phyloP scores from a whole-genome alignment of 2,329 filamentous ascomycete genomes.

The Talaromyces sp. region DNA sequence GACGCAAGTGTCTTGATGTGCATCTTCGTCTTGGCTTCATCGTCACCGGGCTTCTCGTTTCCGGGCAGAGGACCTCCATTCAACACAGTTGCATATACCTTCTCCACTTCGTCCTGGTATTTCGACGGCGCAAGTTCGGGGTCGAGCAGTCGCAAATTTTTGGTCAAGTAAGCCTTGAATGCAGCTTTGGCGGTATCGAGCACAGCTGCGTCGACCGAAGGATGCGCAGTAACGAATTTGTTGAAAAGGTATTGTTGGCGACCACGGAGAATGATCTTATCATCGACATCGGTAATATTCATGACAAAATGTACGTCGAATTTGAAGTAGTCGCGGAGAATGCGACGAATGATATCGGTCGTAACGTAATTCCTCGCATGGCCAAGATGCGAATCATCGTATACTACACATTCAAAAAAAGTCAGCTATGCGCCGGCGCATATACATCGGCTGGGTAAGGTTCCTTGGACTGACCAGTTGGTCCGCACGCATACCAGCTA shows the following conservation, averaged over 20 bases:
- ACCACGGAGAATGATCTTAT: constrained; percentile 67
- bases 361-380: constrained; percentile 89
- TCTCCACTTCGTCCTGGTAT: constrained; percentile 49
- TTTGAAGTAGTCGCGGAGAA: constrained; percentile 77
- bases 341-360: constrained; percentile 81
- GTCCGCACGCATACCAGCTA: constrained; percentile 86
- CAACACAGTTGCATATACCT: constrained; percentile 54
- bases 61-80: constrained; percentile 55
- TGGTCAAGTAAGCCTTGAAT: constrained; percentile 59
- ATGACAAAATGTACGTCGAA: constrained; percentile 84
- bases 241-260: constrained; percentile 74
- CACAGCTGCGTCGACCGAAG: constrained; percentile 45
- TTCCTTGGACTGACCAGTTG: constrained; percentile 49
- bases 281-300: constrained; percentile 86
- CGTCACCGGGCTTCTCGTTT: constrained; percentile 61
- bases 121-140: constrained; percentile 44
- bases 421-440: background rate
- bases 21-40: constrained; percentile 87
- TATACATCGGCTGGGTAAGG: constrained; percentile 54
- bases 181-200: constrained; percentile 50
- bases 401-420: constrained; percentile 49
- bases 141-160: constrained; percentile 60
- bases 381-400: constrained; percentile 76
- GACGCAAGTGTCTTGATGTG: constrained; percentile 64
- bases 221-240: constrained; percentile 60